phyloP scores from a whole-genome alignment of 1,284 basidiomycete species.

The Cryptococcus neoformans region DNA sequence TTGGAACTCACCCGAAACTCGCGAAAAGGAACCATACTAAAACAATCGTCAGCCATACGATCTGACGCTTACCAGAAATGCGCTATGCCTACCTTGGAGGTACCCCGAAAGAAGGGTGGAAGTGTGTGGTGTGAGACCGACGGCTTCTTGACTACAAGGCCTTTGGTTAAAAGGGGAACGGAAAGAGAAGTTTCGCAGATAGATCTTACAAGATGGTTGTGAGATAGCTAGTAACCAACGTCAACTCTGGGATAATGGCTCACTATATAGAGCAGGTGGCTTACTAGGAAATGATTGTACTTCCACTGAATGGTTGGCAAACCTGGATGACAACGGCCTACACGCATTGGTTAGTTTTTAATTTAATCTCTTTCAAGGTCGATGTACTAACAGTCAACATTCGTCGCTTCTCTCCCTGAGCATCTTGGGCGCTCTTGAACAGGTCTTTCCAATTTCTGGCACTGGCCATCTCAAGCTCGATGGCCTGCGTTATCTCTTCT shows the following conservation, averaged over 20 bases:
- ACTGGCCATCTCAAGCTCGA: slow-evolving; percentile 17
- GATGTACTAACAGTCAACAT: slow-evolving; percentile 17
- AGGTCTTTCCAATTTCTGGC: slow-evolving; percentile 15
- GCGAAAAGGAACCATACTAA: slow-evolving; percentile 13
- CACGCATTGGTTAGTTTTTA: not conserved
- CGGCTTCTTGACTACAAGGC: slow-evolving; percentile 9
- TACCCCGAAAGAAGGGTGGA: slow-evolving; percentile 15
- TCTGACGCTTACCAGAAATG: too few relatives aligned
- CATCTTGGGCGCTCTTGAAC: slow-evolving; percentile 13
- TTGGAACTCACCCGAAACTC: slow-evolving; percentile 3
- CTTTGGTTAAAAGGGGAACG: too few relatives aligned
- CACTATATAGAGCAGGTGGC: not conserved
- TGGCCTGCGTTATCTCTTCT: slow-evolving; percentile 15
- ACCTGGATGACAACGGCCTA: slow-evolving; percentile 1
- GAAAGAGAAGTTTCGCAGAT: not conserved
- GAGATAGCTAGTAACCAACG: slow-evolving; percentile 7
- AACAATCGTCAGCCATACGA: too few relatives aligned
- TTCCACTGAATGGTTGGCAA: slow-evolving; percentile 15
- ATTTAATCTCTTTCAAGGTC: not conserved
- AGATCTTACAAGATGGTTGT: slow-evolving; percentile 17
- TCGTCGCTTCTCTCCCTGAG: slow-evolving; percentile 15
- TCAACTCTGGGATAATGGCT: too few relatives aligned
- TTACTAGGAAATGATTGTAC: slow-evolving; percentile 15
- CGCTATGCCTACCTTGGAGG: slow-evolving; percentile 3
- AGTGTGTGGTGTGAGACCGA: slow-evolving; percentile 12